Base-by-base conservation (phyloP, 2,329 filamentous ascomycete species). In the Aspergillus hortae region DNA sequence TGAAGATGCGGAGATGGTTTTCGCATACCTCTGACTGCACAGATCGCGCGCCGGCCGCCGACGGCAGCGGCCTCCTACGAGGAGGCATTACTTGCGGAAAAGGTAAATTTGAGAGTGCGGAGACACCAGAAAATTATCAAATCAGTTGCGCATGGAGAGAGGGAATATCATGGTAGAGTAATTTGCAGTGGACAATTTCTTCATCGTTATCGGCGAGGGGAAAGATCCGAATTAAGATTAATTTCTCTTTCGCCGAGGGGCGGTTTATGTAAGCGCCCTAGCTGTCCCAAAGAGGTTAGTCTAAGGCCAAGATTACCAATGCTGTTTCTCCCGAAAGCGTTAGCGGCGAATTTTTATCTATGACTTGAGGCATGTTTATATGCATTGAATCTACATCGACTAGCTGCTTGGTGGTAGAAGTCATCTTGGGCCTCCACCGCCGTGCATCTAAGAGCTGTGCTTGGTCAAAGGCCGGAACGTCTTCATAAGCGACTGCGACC, bases 21-120 rank as follows among this genome's bases (percentile, higher is more conserved):
- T 63, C 61, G 57, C 60, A 59, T 65, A 70, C 68, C 61, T 70
- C 63, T 54, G 65, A 57, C 44, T 63, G 58, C 48, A 61, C 57
- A 50, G 60, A 56, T 55, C 64, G 62, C 51, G 56, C 53, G 38
- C 60, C 58, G 36, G 62, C 61, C 49, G 63, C 61, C 50, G 67
- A 54, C 53, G 66, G 57, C 58, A 67, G 65, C 44, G 65, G 61
- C 62, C 65, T 68, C 60, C 61, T 68, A 55, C 68, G 68, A 53
- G 70, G 70, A 55, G 70, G 67, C 70, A 74, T 73, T 49, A 50
- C 45, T 51, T 33, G 44, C 35, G 42, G 19, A 38, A 32, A 17
- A 40, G 32, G 45, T 19, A 40, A 19, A 1, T 50, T n/a, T 14
- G 49, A 43, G 30, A 52, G 46, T 21, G 40, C 19, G 7, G 7